phyloP scores from a whole-genome alignment of 352 stramenopile genomes.

The Globisporangium paroecandrum region DNA sequence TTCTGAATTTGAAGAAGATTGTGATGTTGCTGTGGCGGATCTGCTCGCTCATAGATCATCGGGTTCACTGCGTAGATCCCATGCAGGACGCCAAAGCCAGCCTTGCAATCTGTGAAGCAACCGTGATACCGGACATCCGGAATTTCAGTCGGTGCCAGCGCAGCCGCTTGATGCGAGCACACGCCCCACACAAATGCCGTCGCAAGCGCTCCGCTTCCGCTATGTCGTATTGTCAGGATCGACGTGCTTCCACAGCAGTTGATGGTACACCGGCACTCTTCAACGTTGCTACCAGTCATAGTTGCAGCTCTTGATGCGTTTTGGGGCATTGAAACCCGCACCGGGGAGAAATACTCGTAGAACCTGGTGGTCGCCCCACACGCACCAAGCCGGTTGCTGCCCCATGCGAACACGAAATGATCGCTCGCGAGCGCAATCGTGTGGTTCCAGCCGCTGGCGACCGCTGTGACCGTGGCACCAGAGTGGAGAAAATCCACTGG shows the following conservation, averaged over 20 bases:
- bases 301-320: not conserved
- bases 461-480: constrained; percentile 14
- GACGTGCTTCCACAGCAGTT: constrained; percentile 28
- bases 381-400: constrained; percentile 33
- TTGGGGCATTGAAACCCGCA: constrained; percentile 26
- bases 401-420: constrained; percentile 31
- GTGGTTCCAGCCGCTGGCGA: constrained; percentile 39
- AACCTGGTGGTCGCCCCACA: constrained; percentile 46
- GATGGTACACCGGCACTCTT: constrained; percentile 9
- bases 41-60: not conserved
- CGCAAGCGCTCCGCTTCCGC: constrained; percentile 4
- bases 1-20: constrained; percentile 1
- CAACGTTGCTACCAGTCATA: not conserved
- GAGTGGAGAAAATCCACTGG: constrained; percentile 28
- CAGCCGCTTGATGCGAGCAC: constrained; percentile 3
- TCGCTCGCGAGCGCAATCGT: constrained; percentile 26
- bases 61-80: not conserved
- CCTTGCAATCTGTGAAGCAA: constrained; percentile 2
- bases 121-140: constrained; percentile 1
- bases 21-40: not conserved
- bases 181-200: constrained; percentile 27
- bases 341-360: constrained; percentile 37
- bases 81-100: constrained; percentile 8
- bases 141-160: constrained; percentile 11
- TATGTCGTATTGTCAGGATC: constrained; percentile 1